Conservation (phyloP, 2,329 filamentous ascomycete genomes). For the Xylariaceae sp. region DNA sequence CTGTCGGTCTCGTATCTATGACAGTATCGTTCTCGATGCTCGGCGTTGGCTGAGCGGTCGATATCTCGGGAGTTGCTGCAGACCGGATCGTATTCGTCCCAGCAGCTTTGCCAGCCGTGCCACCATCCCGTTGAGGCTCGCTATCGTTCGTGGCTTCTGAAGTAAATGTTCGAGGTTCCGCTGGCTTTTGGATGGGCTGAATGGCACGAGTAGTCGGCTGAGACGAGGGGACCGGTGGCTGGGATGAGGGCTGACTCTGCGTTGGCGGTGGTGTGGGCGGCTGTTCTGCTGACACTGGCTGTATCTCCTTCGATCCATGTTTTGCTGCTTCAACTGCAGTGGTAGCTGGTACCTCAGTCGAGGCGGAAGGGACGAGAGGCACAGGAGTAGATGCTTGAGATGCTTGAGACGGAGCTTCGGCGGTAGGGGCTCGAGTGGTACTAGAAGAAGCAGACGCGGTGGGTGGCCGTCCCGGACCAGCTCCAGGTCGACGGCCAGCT, state of each 20-base stretch:
- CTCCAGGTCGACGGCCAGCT: slow-evolving; percentile 46
- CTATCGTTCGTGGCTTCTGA: too few species aligned
- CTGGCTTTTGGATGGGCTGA: too few species aligned
- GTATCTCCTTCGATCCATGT: not conserved
- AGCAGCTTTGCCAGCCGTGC: too few species aligned
- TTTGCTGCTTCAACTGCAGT: not conserved
- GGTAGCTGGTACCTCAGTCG: too few species aligned
- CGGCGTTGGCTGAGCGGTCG: slow-evolving; percentile 4
- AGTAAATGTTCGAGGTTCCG: too few species aligned
- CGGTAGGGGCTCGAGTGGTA: slow-evolving; percentile 16
- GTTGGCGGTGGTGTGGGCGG: not conserved
- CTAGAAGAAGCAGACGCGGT: slow-evolving; percentile 13
- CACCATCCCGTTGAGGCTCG: too few species aligned
- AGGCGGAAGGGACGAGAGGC: too few species aligned
- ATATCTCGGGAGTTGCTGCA: slow-evolving; percentile 7
- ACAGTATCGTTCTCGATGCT: slow-evolving; percentile 3
- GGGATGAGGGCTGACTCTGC: not conserved
- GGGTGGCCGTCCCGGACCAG: slow-evolving; percentile 26
- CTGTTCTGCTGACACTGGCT: slow-evolving; percentile 3
- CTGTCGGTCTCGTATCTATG: too few species aligned
- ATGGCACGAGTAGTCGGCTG: not conserved
- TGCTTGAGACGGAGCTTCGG: slow-evolving; percentile 15
- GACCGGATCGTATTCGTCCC: too few species aligned
- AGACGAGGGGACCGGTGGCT: not conserved
- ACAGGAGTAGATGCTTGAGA: slow-evolving; percentile 12